Percentiles rank a stretch among this genome's conserved stretches.
Evolutionary conservation across 2,329 filamentous ascomycete genomes (phyloP).

Genomic region (Penicillium sclerotiorum): DNA sequence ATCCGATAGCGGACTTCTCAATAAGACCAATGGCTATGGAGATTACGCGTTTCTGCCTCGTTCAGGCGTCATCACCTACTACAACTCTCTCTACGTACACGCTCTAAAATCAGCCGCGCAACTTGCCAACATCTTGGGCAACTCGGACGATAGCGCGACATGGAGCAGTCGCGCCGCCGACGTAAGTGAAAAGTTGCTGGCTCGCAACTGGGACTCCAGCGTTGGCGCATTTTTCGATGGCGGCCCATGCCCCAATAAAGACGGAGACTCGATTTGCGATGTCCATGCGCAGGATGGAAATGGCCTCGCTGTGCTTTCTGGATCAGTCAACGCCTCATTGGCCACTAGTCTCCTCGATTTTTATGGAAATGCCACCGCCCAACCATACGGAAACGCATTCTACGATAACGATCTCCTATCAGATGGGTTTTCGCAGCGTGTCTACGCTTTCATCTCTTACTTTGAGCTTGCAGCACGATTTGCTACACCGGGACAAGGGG

Average conservation of each 20-base stretch:
- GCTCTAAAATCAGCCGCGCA: conserved; percentile 16
- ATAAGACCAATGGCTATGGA: conserved; percentile 50
- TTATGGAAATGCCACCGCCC: conserved; percentile 39
- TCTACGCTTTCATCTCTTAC: conserved; percentile 58
- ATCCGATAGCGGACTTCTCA: conserved; percentile 42
- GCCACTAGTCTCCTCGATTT: conserved; percentile 37
- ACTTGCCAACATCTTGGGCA: conserved; percentile 12
- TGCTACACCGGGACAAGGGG: conserved; percentile 30
- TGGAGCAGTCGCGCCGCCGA: conserved; percentile 12
- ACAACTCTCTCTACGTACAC: conserved; percentile 37
- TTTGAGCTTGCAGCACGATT: conserved; percentile 58
- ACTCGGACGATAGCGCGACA: conserved; percentile 5
- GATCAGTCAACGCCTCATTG: conserved; percentile 35
- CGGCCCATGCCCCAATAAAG: conserved; percentile 13
- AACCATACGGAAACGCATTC: conserved; percentile 55
- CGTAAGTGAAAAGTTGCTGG: conserved; percentile 6
- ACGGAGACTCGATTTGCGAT: conserved; percentile 9
- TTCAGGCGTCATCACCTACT: conserved; percentile 54
- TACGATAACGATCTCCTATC: conserved; percentile 51
- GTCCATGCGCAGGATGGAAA: conserved; percentile 22
- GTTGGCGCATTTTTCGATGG: conserved; percentile 15
- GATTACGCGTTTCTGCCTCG: conserved; percentile 57
- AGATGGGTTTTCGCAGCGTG: conserved; percentile 46
- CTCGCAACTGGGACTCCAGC: conserved; percentile 15
- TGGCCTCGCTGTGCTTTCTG: conserved; percentile 19